Conservation (phyloP, 352 stramenopile species). For the Pythium sp. region DNA sequence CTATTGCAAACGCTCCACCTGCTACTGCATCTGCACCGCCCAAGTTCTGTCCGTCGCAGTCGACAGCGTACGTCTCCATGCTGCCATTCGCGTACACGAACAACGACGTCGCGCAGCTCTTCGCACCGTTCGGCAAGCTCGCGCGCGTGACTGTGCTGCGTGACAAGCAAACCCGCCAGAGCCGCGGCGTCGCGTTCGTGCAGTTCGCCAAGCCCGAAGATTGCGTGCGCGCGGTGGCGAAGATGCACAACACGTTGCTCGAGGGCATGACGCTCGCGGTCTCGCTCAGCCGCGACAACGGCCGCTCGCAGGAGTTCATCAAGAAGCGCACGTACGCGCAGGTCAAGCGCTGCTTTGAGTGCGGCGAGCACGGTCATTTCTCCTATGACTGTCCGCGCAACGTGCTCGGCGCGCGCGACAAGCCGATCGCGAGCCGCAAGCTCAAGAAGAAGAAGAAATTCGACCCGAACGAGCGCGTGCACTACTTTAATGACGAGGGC, state of each 20-base stretch:
- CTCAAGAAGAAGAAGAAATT: conserved; percentile 67
- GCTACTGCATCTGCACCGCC: not conserved
- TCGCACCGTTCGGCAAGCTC: conserved; percentile 69
- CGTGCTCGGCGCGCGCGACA: conserved; percentile 68
- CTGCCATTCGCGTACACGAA: conserved; percentile 87
- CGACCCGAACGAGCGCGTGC: conserved; percentile 45
- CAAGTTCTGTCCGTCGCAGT: conserved; percentile 23
- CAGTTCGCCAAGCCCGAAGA: conserved; percentile 77
- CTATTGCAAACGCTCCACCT: not conserved
- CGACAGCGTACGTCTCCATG: conserved; percentile 86
- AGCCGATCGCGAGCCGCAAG: conserved; percentile 39
- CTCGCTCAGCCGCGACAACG: conserved; percentile 78
- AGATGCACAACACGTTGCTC: conserved; percentile 59
- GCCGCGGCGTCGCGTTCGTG: conserved; percentile 80
- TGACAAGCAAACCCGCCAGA: conserved; percentile 69
- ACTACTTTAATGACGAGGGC: conserved; percentile 73
- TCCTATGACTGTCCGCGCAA: conserved; percentile 87
- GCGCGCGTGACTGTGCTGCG: conserved; percentile 75
- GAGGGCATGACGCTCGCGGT: conserved; percentile 65
- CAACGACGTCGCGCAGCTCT: conserved; percentile 86
- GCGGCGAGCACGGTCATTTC: conserved; percentile 66
- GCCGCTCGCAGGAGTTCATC: conserved; percentile 69
- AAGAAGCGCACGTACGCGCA: conserved; percentile 78
- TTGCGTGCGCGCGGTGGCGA: conserved; percentile 42
- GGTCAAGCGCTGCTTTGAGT: conserved; percentile 81